Conservation (phyloP, 345 rosid genomes). For the Eucalyptus curtisii region DNA sequence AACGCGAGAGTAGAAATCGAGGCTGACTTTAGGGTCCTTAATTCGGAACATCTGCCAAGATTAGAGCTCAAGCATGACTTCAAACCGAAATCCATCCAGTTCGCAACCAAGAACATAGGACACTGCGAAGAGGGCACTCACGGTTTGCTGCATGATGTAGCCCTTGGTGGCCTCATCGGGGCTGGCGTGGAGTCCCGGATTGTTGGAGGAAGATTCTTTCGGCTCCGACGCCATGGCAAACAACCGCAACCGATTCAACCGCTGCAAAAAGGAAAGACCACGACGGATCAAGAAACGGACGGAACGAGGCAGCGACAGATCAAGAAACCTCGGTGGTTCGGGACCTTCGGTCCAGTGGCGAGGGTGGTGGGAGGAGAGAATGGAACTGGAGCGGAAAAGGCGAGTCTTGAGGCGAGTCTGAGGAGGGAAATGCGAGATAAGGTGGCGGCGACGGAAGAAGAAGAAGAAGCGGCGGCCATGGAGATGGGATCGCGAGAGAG, state of each 20-base stretch:
- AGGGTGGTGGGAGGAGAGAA: neutral
- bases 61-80: neutral
- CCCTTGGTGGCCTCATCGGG: constrained; percentile 74
- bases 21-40: constrained; percentile 88
- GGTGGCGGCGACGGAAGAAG: neutral
- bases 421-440: neutral
- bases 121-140: neutral
- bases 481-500: neutral
- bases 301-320: neutral
- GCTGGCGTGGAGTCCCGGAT: constrained; percentile 58
- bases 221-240: constrained; percentile 65
- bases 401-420: neutral
- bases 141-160: constrained; percentile 90
- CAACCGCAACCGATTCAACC: constrained; percentile 23
- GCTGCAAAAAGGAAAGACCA: constrained; percentile 15
- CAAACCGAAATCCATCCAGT: neutral
- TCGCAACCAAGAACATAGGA: neutral
- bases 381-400: neutral
- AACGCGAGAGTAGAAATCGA: constrained; percentile 81
- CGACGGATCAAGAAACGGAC: neutral
- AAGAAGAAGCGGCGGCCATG: neutral
- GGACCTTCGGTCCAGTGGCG: neutral
- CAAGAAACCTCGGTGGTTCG: neutral
- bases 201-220: constrained; percentile 61
- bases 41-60: constrained; percentile 74